Percentiles rank a stretch among this genome's conserved stretches.
phyloP scores from a whole-genome alignment of 371 early-diverging fungal species.

The Mucor lusitanicus region DNA sequence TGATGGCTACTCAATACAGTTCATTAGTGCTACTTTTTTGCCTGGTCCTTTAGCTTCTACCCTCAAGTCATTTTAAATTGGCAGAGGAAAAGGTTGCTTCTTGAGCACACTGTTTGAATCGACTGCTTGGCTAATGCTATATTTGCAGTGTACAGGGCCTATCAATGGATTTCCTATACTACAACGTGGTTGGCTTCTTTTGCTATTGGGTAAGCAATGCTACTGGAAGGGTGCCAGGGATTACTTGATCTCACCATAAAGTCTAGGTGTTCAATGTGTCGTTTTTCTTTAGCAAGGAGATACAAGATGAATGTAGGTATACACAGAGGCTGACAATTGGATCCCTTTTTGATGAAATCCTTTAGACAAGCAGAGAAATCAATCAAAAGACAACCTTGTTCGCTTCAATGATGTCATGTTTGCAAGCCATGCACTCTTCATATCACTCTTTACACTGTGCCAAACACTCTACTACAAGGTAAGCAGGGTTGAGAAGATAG shows the following conservation, averaged over 20 bases:
- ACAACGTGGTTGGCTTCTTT: slow-evolving; percentile 85
- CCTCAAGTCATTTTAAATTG: slow-evolving; percentile 46
- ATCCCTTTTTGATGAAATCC: neutral
- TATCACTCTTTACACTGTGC: slow-evolving; percentile 65
- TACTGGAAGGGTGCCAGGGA: neutral
- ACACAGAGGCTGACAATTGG: neutral
- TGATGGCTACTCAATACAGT: neutral
- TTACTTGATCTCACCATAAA: neutral
- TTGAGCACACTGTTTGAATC: neutral
- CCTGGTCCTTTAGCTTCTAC: slow-evolving; percentile 53
- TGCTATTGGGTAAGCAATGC: slow-evolving; percentile 70
- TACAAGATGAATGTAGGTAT: slow-evolving; percentile 71
- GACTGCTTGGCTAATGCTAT: neutral
- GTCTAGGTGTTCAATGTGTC: slow-evolving; percentile 71
- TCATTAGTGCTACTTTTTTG: slow-evolving; percentile 38
- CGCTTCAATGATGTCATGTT: slow-evolving; percentile 90
- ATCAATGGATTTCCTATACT: slow-evolving; percentile 87
- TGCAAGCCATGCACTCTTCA: slow-evolving; percentile 78
- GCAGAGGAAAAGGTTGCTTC: slow-evolving; percentile 38
- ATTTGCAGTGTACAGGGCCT: slow-evolving; percentile 76
- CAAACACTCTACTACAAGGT: slow-evolving; percentile 83
- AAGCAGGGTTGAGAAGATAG: slow-evolving; percentile 2
- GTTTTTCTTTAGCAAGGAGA: slow-evolving; percentile 66
- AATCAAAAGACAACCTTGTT: slow-evolving; percentile 73
- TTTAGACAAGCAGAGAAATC: slow-evolving; percentile 64